Evolutionary conservation across 305 asterid species (phyloP).

Genomic region (Solanum hybrid): DNA sequence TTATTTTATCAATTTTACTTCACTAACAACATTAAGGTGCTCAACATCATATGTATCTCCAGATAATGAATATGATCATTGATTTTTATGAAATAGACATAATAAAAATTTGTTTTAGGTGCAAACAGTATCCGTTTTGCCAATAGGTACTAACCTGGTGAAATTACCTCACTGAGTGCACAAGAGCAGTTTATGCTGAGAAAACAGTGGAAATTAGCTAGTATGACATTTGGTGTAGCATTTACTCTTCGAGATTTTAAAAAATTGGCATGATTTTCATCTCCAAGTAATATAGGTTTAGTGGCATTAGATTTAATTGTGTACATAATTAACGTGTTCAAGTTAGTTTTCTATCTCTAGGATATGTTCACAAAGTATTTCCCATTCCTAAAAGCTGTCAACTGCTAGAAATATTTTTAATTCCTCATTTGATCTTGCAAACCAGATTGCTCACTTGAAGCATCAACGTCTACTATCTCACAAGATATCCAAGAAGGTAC

Average conservation of each 20-base stretch:
- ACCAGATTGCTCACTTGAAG: conserved; percentile 60
- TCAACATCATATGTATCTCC: not conserved
- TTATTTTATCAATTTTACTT: not conserved
- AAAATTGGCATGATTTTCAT: not conserved
- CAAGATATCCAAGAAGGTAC: conserved; percentile 64
- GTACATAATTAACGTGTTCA: not conserved
- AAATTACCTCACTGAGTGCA: not conserved
- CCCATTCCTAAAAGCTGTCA: not conserved
- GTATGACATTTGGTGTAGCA: not conserved
- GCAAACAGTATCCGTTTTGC: not conserved
- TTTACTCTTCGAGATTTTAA: not conserved
- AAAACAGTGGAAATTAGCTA: not conserved
- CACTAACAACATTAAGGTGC: not conserved
- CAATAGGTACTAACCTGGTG: not conserved
- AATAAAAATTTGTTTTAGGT: not conserved
- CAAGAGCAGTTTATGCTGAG: not conserved
- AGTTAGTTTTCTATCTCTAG: not conserved
- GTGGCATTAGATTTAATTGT: not conserved
- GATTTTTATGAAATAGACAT: not conserved
- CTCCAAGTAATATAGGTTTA: not conserved
- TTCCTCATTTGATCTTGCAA: conserved; percentile 7
- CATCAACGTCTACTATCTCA: conserved; percentile 50
- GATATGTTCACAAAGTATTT: not conserved
- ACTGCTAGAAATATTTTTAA: not conserved
- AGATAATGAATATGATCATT: not conserved